Base-by-base conservation (phyloP, 805 yeast species). In the Lipomyces starkeyi region DNA sequence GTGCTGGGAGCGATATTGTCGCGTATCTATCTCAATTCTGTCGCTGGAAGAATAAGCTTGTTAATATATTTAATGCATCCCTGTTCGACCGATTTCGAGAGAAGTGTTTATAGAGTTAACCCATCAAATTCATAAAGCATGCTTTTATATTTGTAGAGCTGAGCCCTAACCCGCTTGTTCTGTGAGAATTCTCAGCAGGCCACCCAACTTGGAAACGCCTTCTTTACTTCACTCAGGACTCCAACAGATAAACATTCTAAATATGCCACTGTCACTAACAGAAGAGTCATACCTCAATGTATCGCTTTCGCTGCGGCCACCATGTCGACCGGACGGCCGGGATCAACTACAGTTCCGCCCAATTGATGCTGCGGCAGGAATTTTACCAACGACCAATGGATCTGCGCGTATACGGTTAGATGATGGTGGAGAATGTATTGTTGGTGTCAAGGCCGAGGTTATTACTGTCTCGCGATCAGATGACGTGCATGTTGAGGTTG, bases 401-500 rank as follows among this genome's bases (percentile, higher is more conserved):
- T 93, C 98, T 1, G 90, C 98, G 0, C 85, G 97, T 80, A 86
- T 94, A 22, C 84, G 93, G 71, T 85, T 92, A 43, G 84, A 90
- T 60, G 98, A 94, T 78, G 98, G 99, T 27, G 87, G 92, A 69
- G 98, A 95, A 79, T 92, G 97, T 74, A 89, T 95, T 43, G 94
- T 92, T 4, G 95, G 98, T 75, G 85, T 94, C 59, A 95, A 95
- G 79, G 86, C 93, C 13, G 90, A 90, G 74, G 97, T 93, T 2
- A 90, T 91, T 17, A 60, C 62, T 37, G 66, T 68, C n/a, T 25
- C 27, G 20, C n/a, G 34, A 13, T 59, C 70, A 67, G 78, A 70
- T 67, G 83, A 84, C 20, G 73, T 81, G 0, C 79, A 91, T 49
- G 88, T 93, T 35, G 97, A 91, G 64, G 87, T 94, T 17, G 97